phyloP scores from a whole-genome alignment of 148 eudicot species.

The Heliosperma pusillum region DNA sequence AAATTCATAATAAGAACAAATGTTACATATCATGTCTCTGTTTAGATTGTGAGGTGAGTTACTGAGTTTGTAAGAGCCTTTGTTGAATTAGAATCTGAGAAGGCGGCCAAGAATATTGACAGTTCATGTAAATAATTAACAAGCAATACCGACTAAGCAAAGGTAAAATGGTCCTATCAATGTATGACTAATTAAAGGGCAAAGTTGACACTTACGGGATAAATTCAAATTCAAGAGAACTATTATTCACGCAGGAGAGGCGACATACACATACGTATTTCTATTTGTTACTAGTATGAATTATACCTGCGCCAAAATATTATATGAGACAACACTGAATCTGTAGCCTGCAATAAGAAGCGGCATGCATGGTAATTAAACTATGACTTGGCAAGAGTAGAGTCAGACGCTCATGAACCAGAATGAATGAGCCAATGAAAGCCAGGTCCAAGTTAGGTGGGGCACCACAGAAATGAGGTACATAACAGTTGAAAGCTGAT shows the following conservation, averaged over 20 bases:
- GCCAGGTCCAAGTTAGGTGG: neutral
- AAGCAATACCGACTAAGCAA: too few species aligned
- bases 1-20: too few species aligned
- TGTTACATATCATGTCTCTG: too few species aligned
- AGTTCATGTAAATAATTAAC: too few species aligned
- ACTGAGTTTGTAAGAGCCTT: neutral
- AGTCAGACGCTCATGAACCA: neutral
- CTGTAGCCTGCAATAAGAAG: constrained; percentile 50
- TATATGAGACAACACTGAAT: constrained; percentile 83
- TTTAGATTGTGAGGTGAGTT: too few species aligned
- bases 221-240: neutral
- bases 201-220: too few species aligned
- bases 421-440: neutral
- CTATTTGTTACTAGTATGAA: neutral
- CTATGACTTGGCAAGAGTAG: neutral
- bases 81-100: neutral
- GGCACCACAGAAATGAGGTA: neutral
- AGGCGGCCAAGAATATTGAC: neutral
- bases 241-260: constrained; percentile 1
- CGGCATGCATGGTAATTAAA: neutral
- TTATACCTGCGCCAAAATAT: constrained; percentile 85
- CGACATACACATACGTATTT: neutral
- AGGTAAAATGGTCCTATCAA: too few species aligned
- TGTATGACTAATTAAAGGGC: too few species aligned
- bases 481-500: neutral